Evolutionary conservation across 2,329 filamentous ascomycete species (phyloP).

Genomic region (Fusarium odoratissimum): DNA sequence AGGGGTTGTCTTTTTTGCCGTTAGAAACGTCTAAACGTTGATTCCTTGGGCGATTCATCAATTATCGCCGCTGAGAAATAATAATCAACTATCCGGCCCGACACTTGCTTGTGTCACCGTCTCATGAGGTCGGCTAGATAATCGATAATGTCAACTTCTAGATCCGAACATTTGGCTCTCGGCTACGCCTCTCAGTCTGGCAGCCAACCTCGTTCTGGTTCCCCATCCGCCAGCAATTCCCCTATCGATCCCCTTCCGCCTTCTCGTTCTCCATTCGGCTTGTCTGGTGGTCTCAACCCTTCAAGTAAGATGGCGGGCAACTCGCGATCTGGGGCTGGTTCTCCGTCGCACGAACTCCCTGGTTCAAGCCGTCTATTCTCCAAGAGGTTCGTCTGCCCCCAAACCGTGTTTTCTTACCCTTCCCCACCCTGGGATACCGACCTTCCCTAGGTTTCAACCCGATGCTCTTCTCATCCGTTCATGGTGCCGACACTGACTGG

Average conservation of each 20-base stretch:
- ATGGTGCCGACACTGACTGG: conserved; percentile 27
- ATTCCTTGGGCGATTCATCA: conserved; percentile 25
- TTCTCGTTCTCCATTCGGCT: conserved; percentile 78
- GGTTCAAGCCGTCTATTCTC: conserved; percentile 83
- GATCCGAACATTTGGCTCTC: conserved; percentile 87
- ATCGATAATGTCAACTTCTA: conserved; percentile 94
- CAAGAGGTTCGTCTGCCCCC: conserved; percentile 77
- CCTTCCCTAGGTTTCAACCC: conserved; percentile 6
- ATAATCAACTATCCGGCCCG: conserved; percentile 45
- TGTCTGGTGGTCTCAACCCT: conserved; percentile 71
- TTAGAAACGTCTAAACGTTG: conserved; percentile 36
- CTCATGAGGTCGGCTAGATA: conserved; percentile 68
- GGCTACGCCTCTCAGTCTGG: conserved; percentile 80
- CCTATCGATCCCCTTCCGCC: conserved; percentile 77
- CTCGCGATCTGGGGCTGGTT: conserved; percentile 87
- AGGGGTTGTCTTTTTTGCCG: conserved; percentile 28
- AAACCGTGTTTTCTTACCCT: conserved; percentile 5
- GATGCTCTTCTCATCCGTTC: background rate
- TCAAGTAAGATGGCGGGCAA: conserved; percentile 68
- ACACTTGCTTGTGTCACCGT: conserved; percentile 43
- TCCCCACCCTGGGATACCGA: conserved; percentile 11
- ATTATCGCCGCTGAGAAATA: conserved; percentile 37
- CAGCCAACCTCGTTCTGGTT: conserved; percentile 78
- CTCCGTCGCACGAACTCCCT: conserved; percentile 90
- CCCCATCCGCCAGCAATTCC: conserved; percentile 83